Base-by-base conservation (phyloP, 768 basidiomycete species). In the Kwoniella bestiolae region DNA sequence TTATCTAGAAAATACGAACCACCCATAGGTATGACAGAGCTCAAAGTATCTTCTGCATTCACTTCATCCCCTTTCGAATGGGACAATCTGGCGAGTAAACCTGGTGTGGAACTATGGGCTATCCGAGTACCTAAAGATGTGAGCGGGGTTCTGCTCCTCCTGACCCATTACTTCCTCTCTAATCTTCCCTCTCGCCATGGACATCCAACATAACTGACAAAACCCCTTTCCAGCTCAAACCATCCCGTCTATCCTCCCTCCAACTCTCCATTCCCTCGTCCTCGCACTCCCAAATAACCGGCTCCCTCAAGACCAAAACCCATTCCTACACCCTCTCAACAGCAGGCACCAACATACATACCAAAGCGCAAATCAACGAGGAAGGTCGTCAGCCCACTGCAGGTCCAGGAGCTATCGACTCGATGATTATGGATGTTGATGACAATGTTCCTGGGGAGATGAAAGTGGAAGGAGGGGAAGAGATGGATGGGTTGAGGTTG, bases 401-500 rank as follows among this genome's bases (percentile, higher is more conserved):
- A 4, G 71, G 70, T 26, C 75, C 75, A 3, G 65, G 71, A 5
- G 34, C 75, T 14, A 70, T 63, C 8, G 79, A 78, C 46, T 65
- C 72, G 0, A 63, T 78, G 71, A 63, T 66, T 28, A 72, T 71
- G 68, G 70, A 74, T 28, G 61, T 67, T 14, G 72, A 70, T 38
- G 50, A 32, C 5, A 64, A 35, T 28, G 60, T 64, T 9, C 50
- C 64, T 16, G 60, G 66, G n/a, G 66, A 68, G 23, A 25, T 78
- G 66, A 64, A 60, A 23, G 60, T 68, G 18, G 74, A 71, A 53
- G 79, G 78, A 25, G 79, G 76, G 1, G 76, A 76, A 47, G 78
- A 80, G 64, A 80, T 80, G 79, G 74, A 61, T 5, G 75, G 79
- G 1, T 70, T 80, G 73, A 60, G 64, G 29, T 53, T 80, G 34